A percentile compares a stretch with the other conserved stretches of the same genome.
These are phyloP conservation scores for Syncephalis plumigaleata DNA, from an alignment of 371 early-diverging fungal genomes.

Conservation along the genomic window DNA sequence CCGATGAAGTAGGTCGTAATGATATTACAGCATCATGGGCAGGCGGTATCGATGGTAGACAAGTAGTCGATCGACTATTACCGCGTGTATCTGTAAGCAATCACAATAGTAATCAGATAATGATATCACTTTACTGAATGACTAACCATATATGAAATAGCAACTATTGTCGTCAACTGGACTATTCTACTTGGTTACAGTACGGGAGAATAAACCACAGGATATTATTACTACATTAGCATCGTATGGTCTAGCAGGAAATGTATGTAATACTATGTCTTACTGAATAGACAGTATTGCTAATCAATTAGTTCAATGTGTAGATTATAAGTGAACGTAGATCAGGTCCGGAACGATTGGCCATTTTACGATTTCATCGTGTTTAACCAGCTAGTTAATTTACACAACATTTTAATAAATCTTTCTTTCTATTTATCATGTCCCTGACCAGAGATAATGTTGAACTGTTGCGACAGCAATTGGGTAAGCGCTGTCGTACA, in stretches of 20 bases:
- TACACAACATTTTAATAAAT: too few relatives aligned
- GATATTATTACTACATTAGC: slow-evolving; percentile 50
- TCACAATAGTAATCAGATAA: too few relatives aligned
- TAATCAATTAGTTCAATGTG: too few relatives aligned
- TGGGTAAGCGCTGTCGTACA: slow-evolving; percentile 44
- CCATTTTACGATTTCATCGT: too few relatives aligned
- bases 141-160: slow-evolving; percentile 10
- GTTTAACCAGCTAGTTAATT: too few relatives aligned
- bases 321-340: too few relatives aligned
- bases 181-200: slow-evolving; percentile 71
- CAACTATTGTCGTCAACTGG: slow-evolving; percentile 49
- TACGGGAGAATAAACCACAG: slow-evolving; percentile 76
- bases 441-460: slow-evolving; percentile 10
- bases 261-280: not conserved
- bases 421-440: too few relatives aligned
- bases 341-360: too few relatives aligned
- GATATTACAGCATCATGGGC: slow-evolving; percentile 80
- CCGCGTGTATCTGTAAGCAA: slow-evolving; percentile 39
- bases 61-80: slow-evolving; percentile 73
- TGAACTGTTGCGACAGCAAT: slow-evolving; percentile 24
- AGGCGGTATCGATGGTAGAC: slow-evolving; percentile 83
- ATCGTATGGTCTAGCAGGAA: slow-evolving; percentile 17
- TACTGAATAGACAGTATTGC: not conserved
- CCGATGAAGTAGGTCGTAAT: slow-evolving; percentile 34
- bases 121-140: too few relatives aligned